Evolutionary conservation across 2,329 filamentous ascomycete genomes (phyloP).

Genomic region (Podosphaera fusca): DNA sequence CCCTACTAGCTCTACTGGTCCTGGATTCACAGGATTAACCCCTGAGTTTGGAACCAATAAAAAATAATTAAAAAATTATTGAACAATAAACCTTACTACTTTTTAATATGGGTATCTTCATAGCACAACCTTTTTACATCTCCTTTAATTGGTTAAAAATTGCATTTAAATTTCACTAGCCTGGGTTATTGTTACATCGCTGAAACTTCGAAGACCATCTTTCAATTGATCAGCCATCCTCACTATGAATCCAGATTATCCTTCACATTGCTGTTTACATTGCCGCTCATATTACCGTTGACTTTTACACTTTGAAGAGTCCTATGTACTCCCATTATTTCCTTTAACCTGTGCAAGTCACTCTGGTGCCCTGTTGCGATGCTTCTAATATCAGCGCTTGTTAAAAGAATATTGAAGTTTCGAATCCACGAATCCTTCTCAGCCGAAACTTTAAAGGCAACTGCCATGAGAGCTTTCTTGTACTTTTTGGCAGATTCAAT

Average conservation of each 20-base stretch:
- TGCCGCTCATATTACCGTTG: not conserved
- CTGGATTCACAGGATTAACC: too few relatives aligned
- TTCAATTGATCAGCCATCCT: not conserved
- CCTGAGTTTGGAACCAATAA: too few relatives aligned
- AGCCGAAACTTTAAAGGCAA: constrained; percentile 1
- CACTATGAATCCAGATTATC: not conserved
- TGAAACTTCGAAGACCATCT: too few relatives aligned
- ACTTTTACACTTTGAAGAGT: not conserved
- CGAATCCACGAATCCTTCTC: not conserved
- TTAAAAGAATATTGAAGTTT: not conserved
- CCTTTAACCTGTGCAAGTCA: not conserved
- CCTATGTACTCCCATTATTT: not conserved
- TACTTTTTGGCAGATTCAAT: not conserved
- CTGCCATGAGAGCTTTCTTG: not conserved
- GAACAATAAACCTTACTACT: too few relatives aligned
- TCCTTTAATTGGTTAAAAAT: too few relatives aligned
- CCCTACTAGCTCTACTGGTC: too few relatives aligned
- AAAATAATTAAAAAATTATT: too few relatives aligned
- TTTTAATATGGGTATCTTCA: too few relatives aligned
- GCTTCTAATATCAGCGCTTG: not conserved
- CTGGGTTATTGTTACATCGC: too few relatives aligned
- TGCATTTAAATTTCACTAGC: too few relatives aligned
- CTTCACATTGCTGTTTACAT: not conserved
- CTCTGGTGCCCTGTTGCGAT: not conserved
- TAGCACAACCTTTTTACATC: too few relatives aligned